Base-by-base conservation (phyloP, 1,284 basidiomycete species). In the Trichosporon sp. region DNA sequence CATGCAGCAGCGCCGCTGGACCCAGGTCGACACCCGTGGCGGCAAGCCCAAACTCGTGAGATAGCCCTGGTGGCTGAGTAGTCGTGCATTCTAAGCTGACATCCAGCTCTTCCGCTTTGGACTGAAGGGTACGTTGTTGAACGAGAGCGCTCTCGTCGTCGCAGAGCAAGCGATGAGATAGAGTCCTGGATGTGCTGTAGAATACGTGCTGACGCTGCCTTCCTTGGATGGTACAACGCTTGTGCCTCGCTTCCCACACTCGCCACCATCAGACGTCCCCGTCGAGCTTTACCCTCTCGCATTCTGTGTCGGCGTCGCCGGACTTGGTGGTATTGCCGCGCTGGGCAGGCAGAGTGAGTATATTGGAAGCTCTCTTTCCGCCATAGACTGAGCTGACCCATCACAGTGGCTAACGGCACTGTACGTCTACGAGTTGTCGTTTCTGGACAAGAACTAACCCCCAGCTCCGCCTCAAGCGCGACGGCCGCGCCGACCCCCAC, bases 281-380 rank as follows among this genome's bases (percentile, higher is more conserved):
- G 74, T 78, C 61, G 79, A 80, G 71, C 74, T 80, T 27, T 80
- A 80, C 70, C 79, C 79, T 10, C 77, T 80, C 70, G 74, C 71
- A 27, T 76, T 79, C 58, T 74, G 78, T 65, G 78, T 79, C 25
- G 72, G 64, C 34, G 73, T 73, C 32, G 79, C 72, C 32, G 66
- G 75, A 66, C 66, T 75, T 49, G 79, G 77, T n/a, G 78, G 75
- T 21, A 67, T 64, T 27, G 49, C 49, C 27, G 49, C 49, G 59
- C 19, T 59, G 54, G 49, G 56, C 19, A 46, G 62, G 29, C 66
- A 68, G 64, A 60, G 66, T 68, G 36, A 68, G 66, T 68, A 19
- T 7, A 8, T 19, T 16, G 13, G n/a, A n/a, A n/a, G n/a, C n/a
- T n/a, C 16, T 14, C 11, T 10, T n/a, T 14, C 16, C 13, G 37